These are phyloP conservation scores for Abelmoschus esculentus DNA, from an alignment of 345 rosid genomes.

Conservation along the genomic window DNA sequence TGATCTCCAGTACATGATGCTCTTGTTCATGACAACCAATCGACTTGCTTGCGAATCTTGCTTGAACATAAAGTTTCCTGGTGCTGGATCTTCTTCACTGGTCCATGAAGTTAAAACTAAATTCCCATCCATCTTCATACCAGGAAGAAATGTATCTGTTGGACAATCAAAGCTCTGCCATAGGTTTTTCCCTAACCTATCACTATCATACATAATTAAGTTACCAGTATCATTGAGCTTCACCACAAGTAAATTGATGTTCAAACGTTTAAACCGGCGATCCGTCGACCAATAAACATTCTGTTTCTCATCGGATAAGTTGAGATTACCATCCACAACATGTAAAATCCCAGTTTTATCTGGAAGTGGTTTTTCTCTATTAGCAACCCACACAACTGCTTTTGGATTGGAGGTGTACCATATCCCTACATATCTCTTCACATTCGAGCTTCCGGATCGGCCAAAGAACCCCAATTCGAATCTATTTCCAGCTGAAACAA, in stretches of 20 bases:
- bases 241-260: background rate
- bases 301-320: background rate
- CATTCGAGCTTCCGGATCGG: conserved; percentile 8
- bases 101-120: background rate
- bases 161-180: conserved; percentile 15
- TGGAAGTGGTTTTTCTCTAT: background rate
- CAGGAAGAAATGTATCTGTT: conserved; percentile 9
- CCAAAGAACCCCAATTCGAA: conserved; percentile 37
- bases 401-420: conserved; percentile 21
- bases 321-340: conserved; percentile 16
- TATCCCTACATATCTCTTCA: conserved; percentile 26
- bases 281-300: background rate
- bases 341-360: background rate
- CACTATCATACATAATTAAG: background rate
- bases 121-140: background rate
- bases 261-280: no score
- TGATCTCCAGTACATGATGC: background rate
- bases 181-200: no score
- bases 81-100: conserved; percentile 1
- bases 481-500: conserved; percentile 21
- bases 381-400: conserved; percentile 33
- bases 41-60: background rate
- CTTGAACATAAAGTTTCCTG: background rate
- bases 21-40: background rate
- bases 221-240: conserved; percentile 9